Evolutionary conservation across 345 rosid genomes (phyloP), one percentile per base, ranked within the genome.

Genomic region (Clausena lansium): DNA sequence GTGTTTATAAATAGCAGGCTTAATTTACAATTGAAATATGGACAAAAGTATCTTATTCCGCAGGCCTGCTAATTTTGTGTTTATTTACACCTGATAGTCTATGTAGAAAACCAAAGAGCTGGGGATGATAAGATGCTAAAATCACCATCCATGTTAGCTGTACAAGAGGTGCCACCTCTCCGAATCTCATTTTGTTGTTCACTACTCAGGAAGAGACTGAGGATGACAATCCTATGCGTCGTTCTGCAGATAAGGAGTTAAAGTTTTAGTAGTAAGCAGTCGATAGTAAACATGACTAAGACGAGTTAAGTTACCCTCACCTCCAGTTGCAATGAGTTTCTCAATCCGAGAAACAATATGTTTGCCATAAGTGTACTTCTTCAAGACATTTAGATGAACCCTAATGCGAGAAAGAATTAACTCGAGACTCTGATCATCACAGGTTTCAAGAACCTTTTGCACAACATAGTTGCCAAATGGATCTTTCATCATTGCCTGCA

Each of bases 401-500:
- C 85, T 92, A 83, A 96, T 92, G 77, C 97, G 93, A 79, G 98
- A 92, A 52, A 96, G 94, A 78, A 96, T 89, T 73, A 92, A 85
- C 75, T 89, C 91, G 6, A 93, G 93, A 70, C 86, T 92, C 84
- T 76, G 91, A 84, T 92, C 97, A 75, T 92, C 89, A n/a, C 97
- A 95, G 76, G 97, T 93, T 78, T 96, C 99, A 33, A 95, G 89
- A 83, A 95, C 97, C 88, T 93, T 95, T 74, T 93, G 98, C 76
- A 93, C 98, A 2, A 96, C 99, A 76, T 96, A 96, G 85, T 96
- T 96, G 81, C 98, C 99, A 59, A 90, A 94, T 45, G 98, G 97
- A 87, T 96, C 99, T 80, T 93, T 96, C 98, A 96, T 96, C 99
- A 96, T 94, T 13, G 93, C 98, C 99, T 92, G 94, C 88, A 80